Evolutionary conservation across 1,284 basidiomycete species (phyloP).

Genomic region (Inonotus obliquus): DNA sequence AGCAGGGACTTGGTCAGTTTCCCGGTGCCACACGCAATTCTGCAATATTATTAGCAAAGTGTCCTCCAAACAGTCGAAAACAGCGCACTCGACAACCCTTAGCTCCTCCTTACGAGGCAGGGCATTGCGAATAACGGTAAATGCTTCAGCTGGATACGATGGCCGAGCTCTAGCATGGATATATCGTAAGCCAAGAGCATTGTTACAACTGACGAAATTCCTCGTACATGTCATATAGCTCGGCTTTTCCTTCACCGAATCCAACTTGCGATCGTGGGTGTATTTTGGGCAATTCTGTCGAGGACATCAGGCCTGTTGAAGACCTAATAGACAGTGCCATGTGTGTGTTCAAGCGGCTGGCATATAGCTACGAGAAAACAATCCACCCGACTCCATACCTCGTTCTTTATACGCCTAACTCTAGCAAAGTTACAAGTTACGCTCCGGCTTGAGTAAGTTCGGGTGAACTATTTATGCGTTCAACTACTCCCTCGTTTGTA

Average conservation of each 20-base stretch:
- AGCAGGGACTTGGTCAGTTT: constrained; percentile 75
- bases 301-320: background rate
- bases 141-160: constrained; percentile 56
- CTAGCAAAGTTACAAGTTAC: background rate
- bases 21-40: constrained; percentile 51
- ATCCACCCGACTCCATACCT: background rate
- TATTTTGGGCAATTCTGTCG: constrained; percentile 10
- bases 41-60: background rate
- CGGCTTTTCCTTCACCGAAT: constrained; percentile 27
- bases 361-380: background rate
- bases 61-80: background rate
- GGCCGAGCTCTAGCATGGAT: constrained; percentile 52
- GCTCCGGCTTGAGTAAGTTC: background rate
- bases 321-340: background rate
- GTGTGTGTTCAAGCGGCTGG: background rate
- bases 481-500: background rate
- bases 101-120: constrained; percentile 36
- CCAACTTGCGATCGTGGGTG: constrained; percentile 25
- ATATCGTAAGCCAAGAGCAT: background rate
- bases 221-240: constrained; percentile 25
- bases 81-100: constrained; percentile 64
- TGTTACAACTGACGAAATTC: background rate
- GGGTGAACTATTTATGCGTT: background rate
- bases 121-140: constrained; percentile 50
- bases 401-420: background rate